Evolutionary conservation across 768 basidiomycete genomes (phyloP), one percentile per base, ranked within the genome.

Genomic region (Mycena maculata): DNA sequence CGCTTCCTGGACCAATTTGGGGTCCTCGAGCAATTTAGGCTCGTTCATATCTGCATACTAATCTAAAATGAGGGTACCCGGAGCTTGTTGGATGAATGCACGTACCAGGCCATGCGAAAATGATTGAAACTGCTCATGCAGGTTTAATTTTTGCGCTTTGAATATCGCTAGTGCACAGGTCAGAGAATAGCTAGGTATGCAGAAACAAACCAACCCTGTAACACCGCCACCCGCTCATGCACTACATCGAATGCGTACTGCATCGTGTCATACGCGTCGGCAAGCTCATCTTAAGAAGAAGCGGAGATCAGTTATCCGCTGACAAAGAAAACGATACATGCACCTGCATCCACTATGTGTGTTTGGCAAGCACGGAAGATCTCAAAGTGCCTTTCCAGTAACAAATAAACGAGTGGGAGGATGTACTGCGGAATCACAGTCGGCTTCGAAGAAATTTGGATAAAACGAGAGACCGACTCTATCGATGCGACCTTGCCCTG

Each of bases 31-130:
- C 1, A 56, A 16, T 18, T 61, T 59, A 9, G 54, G 66, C 0
- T 60, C 49, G 42, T 71, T 71, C 18, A 22, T 10, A 20, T 68
- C 64, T 56, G 68, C 61, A 30, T 63, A 68, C 69, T 70, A 39
- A 16, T 28, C 7, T 39, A 47, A 60, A 2, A 50, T 42, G 16
- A 20, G 33, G 13, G 33, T 13, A 33, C 2, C 2, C 38, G 3
- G 10, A 9, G 31, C 2, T 18, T 8, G 4, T 12, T 49, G 4
- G 8, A 10, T 2, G 23, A 22, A 42, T 10, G 39, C 12, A 69
- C 73, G 12, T 59, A 76, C 77, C 50, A 78, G n/a, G 1, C 74
- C 76, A 58, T 72, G 71, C 1, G 77, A 68, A 41, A 74, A 73
- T 0, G 50, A 56, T 25, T 71, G 69, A 49, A 76, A 76, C 39